Conservation (phyloP, 2,329 filamentous ascomycete species). For the Stagonosporopsis vannaccii region DNA sequence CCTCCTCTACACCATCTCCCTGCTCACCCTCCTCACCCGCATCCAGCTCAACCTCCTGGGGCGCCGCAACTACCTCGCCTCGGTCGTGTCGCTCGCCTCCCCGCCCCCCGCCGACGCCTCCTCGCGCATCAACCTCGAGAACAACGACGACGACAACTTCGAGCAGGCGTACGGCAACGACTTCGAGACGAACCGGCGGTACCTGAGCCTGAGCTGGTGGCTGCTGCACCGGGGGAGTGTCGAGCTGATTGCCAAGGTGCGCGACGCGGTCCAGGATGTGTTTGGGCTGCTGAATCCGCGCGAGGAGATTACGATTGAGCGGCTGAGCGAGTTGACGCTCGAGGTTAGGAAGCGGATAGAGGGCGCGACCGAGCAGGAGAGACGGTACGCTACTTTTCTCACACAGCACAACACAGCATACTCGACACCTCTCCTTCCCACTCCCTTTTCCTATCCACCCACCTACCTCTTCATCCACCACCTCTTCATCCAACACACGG, state of each 20-base stretch:
- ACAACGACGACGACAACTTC: constrained; percentile 86
- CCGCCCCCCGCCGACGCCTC: constrained; percentile 67
- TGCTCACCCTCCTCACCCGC: constrained; percentile 89
- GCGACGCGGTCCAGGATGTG: constrained; percentile 84
- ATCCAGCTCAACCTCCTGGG: constrained; percentile 97
- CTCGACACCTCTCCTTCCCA: no score
- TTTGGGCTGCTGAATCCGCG: constrained; percentile 90
- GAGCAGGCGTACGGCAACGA: constrained; percentile 89
- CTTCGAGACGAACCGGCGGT: constrained; percentile 94
- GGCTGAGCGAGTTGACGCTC: constrained; percentile 79
- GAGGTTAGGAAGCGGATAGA: constrained; percentile 87
- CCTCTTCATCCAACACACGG: not conserved
- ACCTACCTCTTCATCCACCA: not conserved
- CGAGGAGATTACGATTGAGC: constrained; percentile 83
- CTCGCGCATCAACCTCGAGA: constrained; percentile 85
- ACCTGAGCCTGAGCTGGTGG: constrained; percentile 98
- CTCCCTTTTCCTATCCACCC: no score
- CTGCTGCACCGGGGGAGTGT: constrained; percentile 89
- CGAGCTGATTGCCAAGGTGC: constrained; percentile 80
- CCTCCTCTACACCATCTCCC: constrained; percentile 85
- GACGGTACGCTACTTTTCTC: constrained; percentile 53
- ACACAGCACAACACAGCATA: no score
- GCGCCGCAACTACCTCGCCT: constrained; percentile 92
- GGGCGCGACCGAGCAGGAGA: constrained; percentile 70
- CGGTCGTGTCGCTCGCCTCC: constrained; percentile 88